Base-by-base conservation (phyloP, 352 stramenopile species). In the Phytopythium sindhum region DNA sequence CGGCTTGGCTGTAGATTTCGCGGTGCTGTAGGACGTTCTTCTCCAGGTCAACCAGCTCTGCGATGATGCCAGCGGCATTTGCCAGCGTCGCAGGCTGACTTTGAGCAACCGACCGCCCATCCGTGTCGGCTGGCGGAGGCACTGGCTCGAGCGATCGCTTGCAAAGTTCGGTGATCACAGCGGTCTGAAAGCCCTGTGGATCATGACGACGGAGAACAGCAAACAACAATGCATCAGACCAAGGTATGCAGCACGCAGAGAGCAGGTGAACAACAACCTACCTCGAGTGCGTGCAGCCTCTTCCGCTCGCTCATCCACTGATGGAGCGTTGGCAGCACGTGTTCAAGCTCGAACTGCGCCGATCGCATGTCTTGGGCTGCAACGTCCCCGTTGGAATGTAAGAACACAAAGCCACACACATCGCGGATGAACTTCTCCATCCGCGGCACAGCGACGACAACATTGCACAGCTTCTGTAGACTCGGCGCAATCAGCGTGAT, bases 341-440 rank as follows among this genome's bases (percentile, higher is more conserved):
- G 69, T 55, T 95, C 84, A 14, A 95, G 63, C 54, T 89, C 74
- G 54, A 89, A 86, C 5, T 57, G 65, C 9, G 65, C 47, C 5
- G 35, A 63, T 23, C 45, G 58, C n/a, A 55, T 57, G 15, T 73
- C 61, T 31, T 77, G 72, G 12, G 66, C 51, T 19, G 72, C 66
- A 9, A 54, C 51, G 28, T 77, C 58, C 1, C 76, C 72, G 17
- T 67, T 68, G 8, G 66, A 31, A 53, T 81, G 74, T 29, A 90
- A 72, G 48, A 84, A 90, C 12, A 93, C 81, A 47, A 88, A 91
- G 4, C 75, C 78, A 50, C 82, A 93, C 1, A 96, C 84, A n/a
- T 95, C 84, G 5, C 81, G 84, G 60, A 97, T 91, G 48, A 97
- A 96, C 57, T 81, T 88, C 57, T 96, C 89, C 79, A 96, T 91